Evolutionary conservation across 2,329 filamentous ascomycete species (phyloP), one percentile per base, ranked within the genome.

Genomic region (Colletotrichum gloeosporioides): DNA sequence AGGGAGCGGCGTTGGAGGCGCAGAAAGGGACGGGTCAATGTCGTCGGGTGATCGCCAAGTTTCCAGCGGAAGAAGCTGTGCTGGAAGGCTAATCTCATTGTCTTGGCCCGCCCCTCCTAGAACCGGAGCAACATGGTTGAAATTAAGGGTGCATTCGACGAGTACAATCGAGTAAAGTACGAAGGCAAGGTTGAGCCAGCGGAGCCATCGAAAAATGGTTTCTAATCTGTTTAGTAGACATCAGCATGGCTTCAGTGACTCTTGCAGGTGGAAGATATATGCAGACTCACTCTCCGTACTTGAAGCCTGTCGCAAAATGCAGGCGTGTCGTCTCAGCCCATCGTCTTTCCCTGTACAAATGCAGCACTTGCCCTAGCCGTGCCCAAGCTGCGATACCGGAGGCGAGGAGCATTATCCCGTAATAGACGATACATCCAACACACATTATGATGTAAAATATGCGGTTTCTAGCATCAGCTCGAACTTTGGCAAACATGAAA

Each of bases 81-180:
- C 77, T 25, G 80, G 79, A 12, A 74, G 76, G 31, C 78, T 77
- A 3, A 80, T 75, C 8, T 71, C 64, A 34, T 77, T 77, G 53
- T 79, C 72, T 22, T 77, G 32, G 4, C 36, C 36, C 3, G 44
- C 61, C 13, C 78, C 78, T 34, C 80, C 79, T 8, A 81, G 78
- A 10, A 81, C 80, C 25, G 69, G 70, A 25, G 66, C 44, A 8
- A 82, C 67, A 73, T 81, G 75, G 73, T 82, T 82, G 71, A 78
- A 80, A 76, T 81, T 81, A 55, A 82, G 78, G 2, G 80, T 80
- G 61, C 77, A 76, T 55, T 82, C 80, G 71, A 81, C 77, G 29
- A 78, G 79, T n/a, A 79, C 27, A 57, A 77, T 72, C 1, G 79
- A 81, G 76, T 79, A 82, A 71, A 81, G 29, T 31, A 82, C 78